phyloP scores from a whole-genome alignment of 163 green algal species.

The Chlorella variabilis region DNA sequence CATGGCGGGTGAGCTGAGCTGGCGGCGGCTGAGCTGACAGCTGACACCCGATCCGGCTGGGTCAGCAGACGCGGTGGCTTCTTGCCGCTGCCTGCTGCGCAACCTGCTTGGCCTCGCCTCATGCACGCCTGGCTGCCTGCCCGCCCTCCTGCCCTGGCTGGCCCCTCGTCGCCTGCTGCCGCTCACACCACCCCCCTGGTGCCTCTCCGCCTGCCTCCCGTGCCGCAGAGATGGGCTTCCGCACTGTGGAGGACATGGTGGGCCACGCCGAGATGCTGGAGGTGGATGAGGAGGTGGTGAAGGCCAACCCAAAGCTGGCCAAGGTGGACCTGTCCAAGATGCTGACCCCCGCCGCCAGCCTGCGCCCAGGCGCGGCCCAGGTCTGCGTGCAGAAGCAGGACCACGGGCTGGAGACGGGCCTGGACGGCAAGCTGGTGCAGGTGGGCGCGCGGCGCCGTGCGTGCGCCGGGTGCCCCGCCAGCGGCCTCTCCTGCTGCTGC shows the following conservation, averaged over 20 bases:
- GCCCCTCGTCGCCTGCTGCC: no score
- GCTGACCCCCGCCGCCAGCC: slow-evolving; percentile 78
- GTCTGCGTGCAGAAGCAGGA: slow-evolving; percentile 75
- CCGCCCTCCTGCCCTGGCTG: background rate
- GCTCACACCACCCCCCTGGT: background rate
- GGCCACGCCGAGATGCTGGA: slow-evolving; percentile 86
- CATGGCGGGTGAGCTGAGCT: slow-evolving; percentile 71
- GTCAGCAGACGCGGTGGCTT: no score
- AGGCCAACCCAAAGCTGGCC: slow-evolving; percentile 72
- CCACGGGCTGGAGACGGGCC: slow-evolving; percentile 82
- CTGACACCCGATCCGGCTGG: no score
- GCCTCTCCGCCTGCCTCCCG: background rate
- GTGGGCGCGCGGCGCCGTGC: no score
- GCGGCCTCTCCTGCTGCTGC: no score
- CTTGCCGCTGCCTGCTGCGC: no score
- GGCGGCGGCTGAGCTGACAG: background rate
- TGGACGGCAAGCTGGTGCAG: slow-evolving; percentile 88
- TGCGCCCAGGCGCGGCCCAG: slow-evolving; percentile 77
- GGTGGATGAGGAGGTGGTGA: slow-evolving; percentile 66
- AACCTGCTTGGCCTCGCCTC: no score
- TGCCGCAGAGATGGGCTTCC: slow-evolving; percentile 74
- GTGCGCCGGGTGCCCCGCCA: no score
- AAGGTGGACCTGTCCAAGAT: slow-evolving; percentile 85
- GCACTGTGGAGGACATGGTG: slow-evolving; percentile 86
- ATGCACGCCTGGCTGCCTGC: no score